A percentile compares a stretch with the other conserved stretches of the same genome.
Conservation (phyloP, 2,329 filamentous ascomycete species). For the Fusarium buharicum region DNA sequence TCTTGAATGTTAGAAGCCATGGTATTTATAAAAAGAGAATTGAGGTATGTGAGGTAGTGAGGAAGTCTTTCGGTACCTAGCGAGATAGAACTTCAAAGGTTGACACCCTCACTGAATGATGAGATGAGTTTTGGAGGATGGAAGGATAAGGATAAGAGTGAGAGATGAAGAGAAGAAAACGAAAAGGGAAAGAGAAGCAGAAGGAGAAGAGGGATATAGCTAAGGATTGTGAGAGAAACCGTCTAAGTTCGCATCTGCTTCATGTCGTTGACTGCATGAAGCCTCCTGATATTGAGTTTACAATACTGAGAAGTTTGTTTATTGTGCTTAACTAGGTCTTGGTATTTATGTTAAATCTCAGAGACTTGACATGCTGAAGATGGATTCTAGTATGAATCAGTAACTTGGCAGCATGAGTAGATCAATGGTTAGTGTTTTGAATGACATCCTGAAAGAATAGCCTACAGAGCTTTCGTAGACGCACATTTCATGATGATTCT, state of each 20-base stretch:
- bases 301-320: too few species aligned
- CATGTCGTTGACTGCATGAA: background rate
- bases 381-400: background rate
- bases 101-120: too few species aligned
- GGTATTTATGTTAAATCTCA: too few species aligned
- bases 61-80: background rate
- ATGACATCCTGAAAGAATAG: background rate
- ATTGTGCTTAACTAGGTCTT: too few species aligned
- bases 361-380: background rate
- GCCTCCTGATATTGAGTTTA: too few species aligned
- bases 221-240: background rate
- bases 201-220: background rate
- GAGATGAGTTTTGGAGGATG: too few species aligned
- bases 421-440: background rate
- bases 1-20: background rate
- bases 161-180: background rate
- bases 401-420: background rate
- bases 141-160: too few species aligned
- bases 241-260: background rate
- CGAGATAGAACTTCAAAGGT: too few species aligned
- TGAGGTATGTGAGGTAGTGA: background rate
- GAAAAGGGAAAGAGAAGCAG: background rate
- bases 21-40: background rate
- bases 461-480: background rate
- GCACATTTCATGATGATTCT: background rate